Conservation (phyloP, 140 eudicot genomes). For the Stevia rebaudiana region DNA sequence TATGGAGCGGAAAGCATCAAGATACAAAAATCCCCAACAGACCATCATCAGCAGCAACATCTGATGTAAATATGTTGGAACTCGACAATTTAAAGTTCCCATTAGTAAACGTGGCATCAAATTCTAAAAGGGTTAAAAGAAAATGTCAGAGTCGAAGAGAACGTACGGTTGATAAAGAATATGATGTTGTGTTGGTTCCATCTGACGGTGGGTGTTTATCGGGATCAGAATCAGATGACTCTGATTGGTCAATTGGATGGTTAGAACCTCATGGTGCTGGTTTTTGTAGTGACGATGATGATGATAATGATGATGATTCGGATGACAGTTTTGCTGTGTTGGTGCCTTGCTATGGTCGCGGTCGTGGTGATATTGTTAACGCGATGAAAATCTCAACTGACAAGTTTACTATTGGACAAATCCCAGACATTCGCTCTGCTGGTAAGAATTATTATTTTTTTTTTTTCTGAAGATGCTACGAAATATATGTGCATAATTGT, state of each 20-base stretch:
- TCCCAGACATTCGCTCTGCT: slow-evolving; percentile 39
- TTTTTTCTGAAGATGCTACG: not conserved
- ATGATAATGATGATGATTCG: slow-evolving; percentile 47
- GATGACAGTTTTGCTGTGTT: slow-evolving; percentile 75
- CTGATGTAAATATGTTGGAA: slow-evolving; percentile 38
- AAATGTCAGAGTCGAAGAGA: slow-evolving; percentile 46
- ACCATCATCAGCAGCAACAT: slow-evolving; percentile 28
- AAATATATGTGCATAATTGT: slow-evolving; percentile 13
- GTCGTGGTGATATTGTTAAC: slow-evolving; percentile 27
- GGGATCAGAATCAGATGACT: slow-evolving; percentile 72
- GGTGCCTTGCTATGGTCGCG: slow-evolving; percentile 77
- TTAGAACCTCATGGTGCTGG: slow-evolving; percentile 77
- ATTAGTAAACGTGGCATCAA: slow-evolving; percentile 31
- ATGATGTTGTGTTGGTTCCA: slow-evolving; percentile 62
- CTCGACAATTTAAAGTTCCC: slow-evolving; percentile 44
- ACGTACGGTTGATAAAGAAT: slow-evolving; percentile 53
- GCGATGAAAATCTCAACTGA: slow-evolving; percentile 19
- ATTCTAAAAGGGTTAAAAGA: slow-evolving; percentile 43
- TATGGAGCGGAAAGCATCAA: slow-evolving; percentile 60
- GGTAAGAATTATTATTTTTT: slow-evolving; percentile 35
- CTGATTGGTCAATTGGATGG: slow-evolving; percentile 91
- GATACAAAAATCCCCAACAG: slow-evolving; percentile 35
- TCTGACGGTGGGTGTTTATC: slow-evolving; percentile 76
- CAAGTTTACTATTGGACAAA: slow-evolving; percentile 33
- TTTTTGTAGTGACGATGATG: slow-evolving; percentile 52